Evolutionary conservation across 495 filamentous ascomycete species (phyloP), one percentile per base, ranked within the genome.

Genomic region (Neurospora sp.): DNA sequence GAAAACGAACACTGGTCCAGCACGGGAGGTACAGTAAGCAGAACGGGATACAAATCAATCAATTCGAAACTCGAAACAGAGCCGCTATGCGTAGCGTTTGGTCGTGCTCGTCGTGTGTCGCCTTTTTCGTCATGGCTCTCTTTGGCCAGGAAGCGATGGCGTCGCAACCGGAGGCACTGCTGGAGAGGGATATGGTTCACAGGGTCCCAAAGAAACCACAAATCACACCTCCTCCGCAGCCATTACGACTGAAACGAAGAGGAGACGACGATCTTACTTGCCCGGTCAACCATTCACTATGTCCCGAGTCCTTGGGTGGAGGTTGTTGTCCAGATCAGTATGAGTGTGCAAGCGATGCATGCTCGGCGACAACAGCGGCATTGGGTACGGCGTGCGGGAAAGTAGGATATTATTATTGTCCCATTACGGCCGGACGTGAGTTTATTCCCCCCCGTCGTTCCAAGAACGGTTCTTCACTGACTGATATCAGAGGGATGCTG

Each of bases 301-400:
- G 84, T 72, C 78, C 84, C 20, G 75, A 79, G 10, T 78, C 80
- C 0, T 59, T 79, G 37, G 73, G 78, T 66, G 85, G 85, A 42
- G 82, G 81, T 41, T 86, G 85, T 66, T 86, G 85, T 69, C 84
- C 83, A 4, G 75, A 78, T 14, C 73, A 75, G 9, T 86, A 85
- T 73, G 80, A 73, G 3, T 86, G 85, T 73, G 83, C 74, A n/a
- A 77, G 77, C 42, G 80, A 84, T 18, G 82, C 79, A 16, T 86
- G 85, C 70, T 83, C 81, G 70, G 81, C 83, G 69, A 85, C 83
- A 38, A 84, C 83, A 14, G 76, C 81, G 38, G 82, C 79, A 14
- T 74, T 80, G 42, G 77, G 81, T 16, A 75, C 82, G n/a, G 83
- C 81, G 9, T 80, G 79, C 59, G 81, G 80, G 0, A 73, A 23